Percentiles rank a stretch among this genome's conserved stretches.
phyloP scores from a whole-genome alignment of 768 basidiomycete species.

The Polyporus arcularius region DNA sequence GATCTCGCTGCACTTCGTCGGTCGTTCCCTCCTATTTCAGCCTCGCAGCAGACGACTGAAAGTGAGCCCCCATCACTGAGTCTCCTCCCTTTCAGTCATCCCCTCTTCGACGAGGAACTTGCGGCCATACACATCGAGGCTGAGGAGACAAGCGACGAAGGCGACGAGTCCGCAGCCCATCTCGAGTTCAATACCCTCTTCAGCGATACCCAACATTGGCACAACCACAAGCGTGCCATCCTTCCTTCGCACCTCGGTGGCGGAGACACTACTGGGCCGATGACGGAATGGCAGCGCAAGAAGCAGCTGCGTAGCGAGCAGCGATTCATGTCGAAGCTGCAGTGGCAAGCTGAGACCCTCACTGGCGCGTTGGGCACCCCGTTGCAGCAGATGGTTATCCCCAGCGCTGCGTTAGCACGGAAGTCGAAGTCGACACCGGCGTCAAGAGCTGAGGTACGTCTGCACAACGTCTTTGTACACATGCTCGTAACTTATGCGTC shows the following conservation, averaged over 20 bases:
- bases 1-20: constrained; percentile 32
- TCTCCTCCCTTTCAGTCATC: constrained; percentile 41
- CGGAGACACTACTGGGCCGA: constrained; percentile 30
- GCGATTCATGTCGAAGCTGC: constrained; percentile 55
- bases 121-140: constrained; percentile 32
- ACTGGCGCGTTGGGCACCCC: constrained; percentile 60
- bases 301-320: constrained; percentile 49
- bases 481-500: not conserved
- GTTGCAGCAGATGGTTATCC: constrained; percentile 57
- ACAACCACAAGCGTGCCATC: constrained; percentile 47
- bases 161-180: constrained; percentile 15
- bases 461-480: not conserved
- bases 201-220: constrained; percentile 62
- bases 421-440: constrained; percentile 3
- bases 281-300: constrained; percentile 38
- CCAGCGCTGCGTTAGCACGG: constrained; percentile 28
- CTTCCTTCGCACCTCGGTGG: constrained; percentile 59
- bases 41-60: not conserved
- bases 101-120: constrained; percentile 44
- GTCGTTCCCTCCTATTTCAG: constrained; percentile 21
- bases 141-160: constrained; percentile 23
- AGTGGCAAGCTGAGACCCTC: constrained; percentile 60
- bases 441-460: constrained; percentile 7
- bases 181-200: constrained; percentile 47
- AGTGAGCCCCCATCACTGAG: constrained; percentile 8